Evolutionary conservation across 495 filamentous ascomycete species (phyloP), one percentile per base, ranked within the genome.

Genomic region (Lentithecium fluviatile): DNA sequence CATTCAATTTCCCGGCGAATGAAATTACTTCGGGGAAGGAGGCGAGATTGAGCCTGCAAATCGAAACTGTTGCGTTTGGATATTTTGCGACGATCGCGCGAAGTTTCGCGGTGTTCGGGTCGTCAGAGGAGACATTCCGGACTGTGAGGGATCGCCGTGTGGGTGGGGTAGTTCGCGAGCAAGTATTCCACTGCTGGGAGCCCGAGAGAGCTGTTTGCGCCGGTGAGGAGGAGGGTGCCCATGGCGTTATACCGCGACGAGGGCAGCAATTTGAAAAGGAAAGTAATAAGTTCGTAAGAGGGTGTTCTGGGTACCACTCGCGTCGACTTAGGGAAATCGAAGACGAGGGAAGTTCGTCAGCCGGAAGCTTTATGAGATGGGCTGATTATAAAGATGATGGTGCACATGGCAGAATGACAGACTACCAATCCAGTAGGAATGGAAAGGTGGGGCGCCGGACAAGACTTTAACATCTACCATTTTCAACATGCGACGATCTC

Each of bases 141-240:
- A 80, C 78, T 7, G 75, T 77, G n/a, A 74, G 67, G n/a, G 24
- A 80, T 62, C 2, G 70, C 51, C 0, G 74, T 75, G 53, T 72
- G 67, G 6, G 68, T 48, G 12, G 77, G 73, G 37, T 75, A 77
- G 0, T 65, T 52, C 0, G 61, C 54, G 6, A 80, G 66, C 26
- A 80, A 69, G 23, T 74, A 61, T 13, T 73, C 48, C 7, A 78
- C 73, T 7, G 77, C 74, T 15, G 70, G 74, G 24, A 79, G 71
- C 6, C 73, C 79, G 26, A 79, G 64, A 17, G 77, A 78, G 64
- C 78, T 73, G 54, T 79, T 80, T 29, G 78, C 78, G 26, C 78
- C 78, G 7, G 78, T 81, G 37, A 80, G 67, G 37, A 81, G 57
- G 46, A 79, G 69, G 23, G 77, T 77, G 32, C 75, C 75, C 48